Percentiles rank a stretch among this genome's conserved stretches.
phyloP scores from a whole-genome alignment of 2,329 filamentous ascomycete species.

The Fonsecaea nubica region DNA sequence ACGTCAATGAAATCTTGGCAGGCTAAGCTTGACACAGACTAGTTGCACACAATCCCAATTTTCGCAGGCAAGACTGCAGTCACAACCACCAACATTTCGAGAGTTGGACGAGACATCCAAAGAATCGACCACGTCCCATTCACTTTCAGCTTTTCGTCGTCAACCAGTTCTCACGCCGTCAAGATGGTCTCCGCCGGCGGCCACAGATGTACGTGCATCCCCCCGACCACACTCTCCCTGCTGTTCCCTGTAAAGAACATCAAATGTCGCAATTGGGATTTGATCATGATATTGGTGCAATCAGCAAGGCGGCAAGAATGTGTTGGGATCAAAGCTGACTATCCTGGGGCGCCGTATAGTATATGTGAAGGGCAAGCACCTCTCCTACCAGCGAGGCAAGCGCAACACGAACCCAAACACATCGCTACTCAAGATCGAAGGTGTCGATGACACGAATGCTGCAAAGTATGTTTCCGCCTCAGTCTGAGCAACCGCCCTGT shows the following conservation, averaged over 20 bases:
- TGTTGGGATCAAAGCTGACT: conserved; percentile 36
- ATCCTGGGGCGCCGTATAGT: conserved; percentile 58
- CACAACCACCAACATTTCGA: conserved; percentile 20
- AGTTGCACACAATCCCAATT: conserved; percentile 34
- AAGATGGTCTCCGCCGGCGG: conserved; percentile 88
- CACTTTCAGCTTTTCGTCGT: conserved; percentile 44
- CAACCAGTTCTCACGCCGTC: conserved; percentile 51
- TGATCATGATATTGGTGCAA: not conserved
- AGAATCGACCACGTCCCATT: conserved; percentile 51
- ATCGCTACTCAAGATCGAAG: conserved; percentile 97
- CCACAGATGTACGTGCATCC: conserved; percentile 73
- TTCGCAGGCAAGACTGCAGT: conserved; percentile 22
- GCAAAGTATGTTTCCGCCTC: conserved; percentile 70
- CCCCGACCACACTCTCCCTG: not conserved
- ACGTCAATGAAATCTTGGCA: conserved; percentile 30
- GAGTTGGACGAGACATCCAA: conserved; percentile 43
- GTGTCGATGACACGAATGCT: conserved; percentile 86
- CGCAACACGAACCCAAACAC: conserved; percentile 88
- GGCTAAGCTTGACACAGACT: conserved; percentile 11
- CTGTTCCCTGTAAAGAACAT: not conserved
- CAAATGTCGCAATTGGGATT: not conserved
- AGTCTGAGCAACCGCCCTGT: not conserved
- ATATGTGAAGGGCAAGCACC: conserved; percentile 96
- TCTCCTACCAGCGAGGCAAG: conserved; percentile 96
- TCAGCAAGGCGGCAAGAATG: not conserved